Evolutionary conservation across 2,329 filamentous ascomycete genomes (phyloP).

Genomic region (Fusarium protoensiforme): DNA sequence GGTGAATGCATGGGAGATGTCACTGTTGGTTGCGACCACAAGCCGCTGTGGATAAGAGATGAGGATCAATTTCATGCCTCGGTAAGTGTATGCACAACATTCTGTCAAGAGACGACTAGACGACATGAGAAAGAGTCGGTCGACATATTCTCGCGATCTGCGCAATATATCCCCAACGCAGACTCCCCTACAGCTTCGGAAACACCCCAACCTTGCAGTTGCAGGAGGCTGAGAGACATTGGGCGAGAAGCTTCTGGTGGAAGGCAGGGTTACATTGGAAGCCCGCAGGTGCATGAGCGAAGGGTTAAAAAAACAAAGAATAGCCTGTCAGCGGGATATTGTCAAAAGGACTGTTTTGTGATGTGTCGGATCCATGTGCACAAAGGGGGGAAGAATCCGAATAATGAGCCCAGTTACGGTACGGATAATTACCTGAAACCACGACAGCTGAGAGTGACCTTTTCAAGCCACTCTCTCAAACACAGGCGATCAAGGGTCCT

Average conservation of each 20-base stretch:
- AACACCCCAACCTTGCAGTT: not conserved
- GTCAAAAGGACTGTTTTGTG: slow-evolving; percentile 8
- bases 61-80: not conserved
- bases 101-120: not conserved
- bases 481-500: not conserved
- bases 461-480: slow-evolving; percentile 4
- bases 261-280: not conserved
- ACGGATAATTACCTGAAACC: slow-evolving; percentile 27
- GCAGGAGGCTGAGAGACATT: slow-evolving; percentile 1
- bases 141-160: not conserved
- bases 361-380: slow-evolving; percentile 13
- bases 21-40: not conserved
- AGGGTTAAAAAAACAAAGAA: not conserved
- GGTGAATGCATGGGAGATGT: not conserved
- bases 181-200: not conserved
- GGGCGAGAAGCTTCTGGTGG: not conserved
- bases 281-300: not conserved
- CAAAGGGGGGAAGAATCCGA: slow-evolving; percentile 5
- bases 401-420: not conserved
- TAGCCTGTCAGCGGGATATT: not conserved
- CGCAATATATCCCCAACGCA: not conserved
- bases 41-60: not conserved
- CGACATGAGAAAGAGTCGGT: not conserved
- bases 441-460: not conserved
- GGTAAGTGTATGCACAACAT: not conserved